Conservation (phyloP, 176 grass and related monocot species). For the Secale cereale region DNA sequence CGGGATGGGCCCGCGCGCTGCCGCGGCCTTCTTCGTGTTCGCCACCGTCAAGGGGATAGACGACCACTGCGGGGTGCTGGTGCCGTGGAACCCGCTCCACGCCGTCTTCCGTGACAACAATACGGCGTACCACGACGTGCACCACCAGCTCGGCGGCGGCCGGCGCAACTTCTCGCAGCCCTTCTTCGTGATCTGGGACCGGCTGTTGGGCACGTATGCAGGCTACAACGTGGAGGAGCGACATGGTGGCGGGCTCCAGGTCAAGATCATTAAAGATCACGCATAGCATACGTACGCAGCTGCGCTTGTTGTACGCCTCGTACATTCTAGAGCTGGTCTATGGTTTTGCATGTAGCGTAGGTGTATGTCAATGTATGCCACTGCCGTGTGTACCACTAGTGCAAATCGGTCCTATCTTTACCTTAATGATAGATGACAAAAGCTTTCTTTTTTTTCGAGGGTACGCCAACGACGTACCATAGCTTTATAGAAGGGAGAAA, state of each 20-base stretch:
- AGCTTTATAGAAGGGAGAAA: no score
- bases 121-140: constrained; percentile 58
- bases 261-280: neutral
- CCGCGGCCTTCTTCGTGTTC: constrained; percentile 43
- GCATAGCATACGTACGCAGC: neutral
- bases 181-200: constrained; percentile 59
- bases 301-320: neutral
- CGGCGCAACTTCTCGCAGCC: constrained; percentile 53
- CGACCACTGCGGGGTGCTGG: constrained; percentile 55
- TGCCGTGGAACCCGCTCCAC: constrained; percentile 60
- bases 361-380: neutral
- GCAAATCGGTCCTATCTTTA: no score
- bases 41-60: constrained; percentile 61
- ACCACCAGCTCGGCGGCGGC: constrained; percentile 56
- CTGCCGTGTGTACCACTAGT: neutral
- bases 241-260: constrained; percentile 31
- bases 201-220: constrained; percentile 40
- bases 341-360: neutral
- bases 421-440: no score
- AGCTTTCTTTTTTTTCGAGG: no score
- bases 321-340: neutral
- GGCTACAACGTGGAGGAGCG: constrained; percentile 7
- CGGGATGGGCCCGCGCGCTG: constrained; percentile 9
- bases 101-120: constrained; percentile 50
- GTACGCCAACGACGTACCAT: no score